These are phyloP conservation scores for Canariomyces notabilis DNA, from an alignment of 2,329 filamentous ascomycete genomes.

Conservation along the genomic window DNA sequence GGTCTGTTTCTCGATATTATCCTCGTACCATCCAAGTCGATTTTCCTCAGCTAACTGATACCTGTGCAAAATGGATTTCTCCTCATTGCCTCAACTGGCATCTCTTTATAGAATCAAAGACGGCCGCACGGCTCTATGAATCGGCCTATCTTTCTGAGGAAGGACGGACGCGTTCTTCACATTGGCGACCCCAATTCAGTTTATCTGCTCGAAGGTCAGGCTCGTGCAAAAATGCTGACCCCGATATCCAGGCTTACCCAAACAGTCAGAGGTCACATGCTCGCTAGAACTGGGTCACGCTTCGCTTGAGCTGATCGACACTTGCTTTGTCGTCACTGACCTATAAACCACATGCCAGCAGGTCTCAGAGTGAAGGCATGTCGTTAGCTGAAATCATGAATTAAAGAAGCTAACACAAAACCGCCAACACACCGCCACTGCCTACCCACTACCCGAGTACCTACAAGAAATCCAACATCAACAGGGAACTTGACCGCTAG, in stretches of 20 bases:
- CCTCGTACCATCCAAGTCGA: too few relatives aligned
- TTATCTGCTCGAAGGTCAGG: too few relatives aligned
- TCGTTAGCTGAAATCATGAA: not conserved
- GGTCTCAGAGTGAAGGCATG: not conserved
- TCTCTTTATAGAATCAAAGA: too few relatives aligned
- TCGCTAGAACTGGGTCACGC: conserved; percentile 68
- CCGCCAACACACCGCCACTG: not conserved
- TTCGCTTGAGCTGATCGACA: conserved; percentile 55
- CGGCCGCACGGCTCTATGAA: too few relatives aligned
- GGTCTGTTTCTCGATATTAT: too few relatives aligned
- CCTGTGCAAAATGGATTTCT: too few relatives aligned
- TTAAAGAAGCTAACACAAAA: too few relatives aligned
- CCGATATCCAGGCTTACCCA: conserved; percentile 47
- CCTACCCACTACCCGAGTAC: not conserved
- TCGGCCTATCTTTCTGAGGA: too few relatives aligned
- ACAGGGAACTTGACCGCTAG: not conserved
- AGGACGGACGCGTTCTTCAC: too few relatives aligned
- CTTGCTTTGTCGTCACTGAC: not conserved
- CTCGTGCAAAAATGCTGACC: not conserved
- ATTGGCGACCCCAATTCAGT: too few relatives aligned
- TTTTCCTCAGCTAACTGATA: too few relatives aligned
- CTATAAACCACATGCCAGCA: not conserved
- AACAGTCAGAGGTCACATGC: conserved; percentile 54
- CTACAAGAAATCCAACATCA: not conserved
- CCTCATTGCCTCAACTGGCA: too few relatives aligned